phyloP scores from a whole-genome alignment of 78 protist genomes.

The Dictyostelium purpureum region DNA sequence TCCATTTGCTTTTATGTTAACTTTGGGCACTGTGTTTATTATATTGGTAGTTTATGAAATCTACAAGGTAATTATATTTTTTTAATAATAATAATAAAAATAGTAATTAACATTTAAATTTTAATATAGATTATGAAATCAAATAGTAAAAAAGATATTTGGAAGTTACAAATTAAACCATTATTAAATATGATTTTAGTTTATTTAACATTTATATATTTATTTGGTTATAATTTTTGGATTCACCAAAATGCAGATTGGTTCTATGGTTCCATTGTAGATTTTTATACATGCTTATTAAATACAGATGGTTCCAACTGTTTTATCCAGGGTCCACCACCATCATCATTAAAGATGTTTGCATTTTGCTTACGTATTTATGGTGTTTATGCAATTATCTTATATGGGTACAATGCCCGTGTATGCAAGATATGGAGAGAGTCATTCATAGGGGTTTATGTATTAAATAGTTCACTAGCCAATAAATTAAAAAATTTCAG shows the following conservation, averaged over 20 bases:
- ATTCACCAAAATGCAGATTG: background rate
- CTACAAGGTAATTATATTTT: background rate
- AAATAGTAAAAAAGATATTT: background rate
- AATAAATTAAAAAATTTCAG: background rate
- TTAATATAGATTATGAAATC: background rate
- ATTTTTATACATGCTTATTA: background rate
- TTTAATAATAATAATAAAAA: no score
- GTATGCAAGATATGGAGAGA: slow-evolving; percentile 8
- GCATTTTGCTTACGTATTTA: slow-evolving; percentile 39
- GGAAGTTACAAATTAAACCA: background rate
- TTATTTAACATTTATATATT: background rate
- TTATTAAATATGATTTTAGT: background rate
- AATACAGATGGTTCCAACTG: background rate
- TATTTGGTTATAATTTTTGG: slow-evolving; percentile 6
- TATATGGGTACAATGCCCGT: slow-evolving; percentile 10
- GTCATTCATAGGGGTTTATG: slow-evolving; percentile 7
- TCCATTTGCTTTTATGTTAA: background rate
- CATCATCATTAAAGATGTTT: slow-evolving; percentile 4
- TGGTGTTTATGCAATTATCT: slow-evolving; percentile 20
- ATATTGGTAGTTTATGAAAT: background rate
- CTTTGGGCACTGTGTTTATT: background rate
- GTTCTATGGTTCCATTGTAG: background rate
- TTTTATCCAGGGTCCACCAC: slow-evolving; percentile 19
- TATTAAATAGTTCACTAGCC: slow-evolving; percentile 21
- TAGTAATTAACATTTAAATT: no score